These are phyloP conservation scores for Croton laevigatus DNA, from an alignment of 441 rosid species.

Conservation along the genomic window DNA sequence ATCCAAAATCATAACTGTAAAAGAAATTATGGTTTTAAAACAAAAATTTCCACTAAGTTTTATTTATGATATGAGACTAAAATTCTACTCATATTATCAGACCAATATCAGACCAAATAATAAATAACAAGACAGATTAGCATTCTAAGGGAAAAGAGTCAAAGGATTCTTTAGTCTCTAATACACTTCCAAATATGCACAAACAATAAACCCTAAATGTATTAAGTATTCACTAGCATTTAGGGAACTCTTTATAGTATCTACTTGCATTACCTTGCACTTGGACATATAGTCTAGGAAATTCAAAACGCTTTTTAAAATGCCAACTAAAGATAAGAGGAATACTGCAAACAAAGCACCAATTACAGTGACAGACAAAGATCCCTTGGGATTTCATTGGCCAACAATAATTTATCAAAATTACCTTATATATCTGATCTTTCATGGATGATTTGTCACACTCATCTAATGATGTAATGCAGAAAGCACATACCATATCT, in stretches of 20 bases:
- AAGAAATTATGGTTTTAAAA: too few species aligned
- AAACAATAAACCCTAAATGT: too few species aligned
- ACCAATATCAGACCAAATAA: too few species aligned
- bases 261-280: slow-evolving; percentile 52
- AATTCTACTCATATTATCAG: too few species aligned
- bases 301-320: slow-evolving; percentile 41
- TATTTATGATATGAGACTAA: too few species aligned
- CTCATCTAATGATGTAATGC: slow-evolving; percentile 49
- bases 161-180: too few species aligned
- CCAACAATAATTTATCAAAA: slow-evolving; percentile 6
- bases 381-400: not conserved
- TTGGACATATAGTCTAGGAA: slow-evolving; percentile 43
- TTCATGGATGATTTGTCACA: slow-evolving; percentile 52
- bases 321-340: slow-evolving; percentile 42
- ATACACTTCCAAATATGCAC: too few species aligned
- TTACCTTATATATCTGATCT: slow-evolving; percentile 72
- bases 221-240: not conserved
- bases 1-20: too few species aligned
- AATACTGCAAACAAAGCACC: slow-evolving; percentile 51
- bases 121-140: too few species aligned
- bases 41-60: too few species aligned
- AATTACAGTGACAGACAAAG: slow-evolving; percentile 18
- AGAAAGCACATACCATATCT: too few species aligned
- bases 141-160: too few species aligned
- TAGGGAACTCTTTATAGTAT: not conserved